phyloP scores from a whole-genome alignment of 129 eudicot species.

The Escallonia rubra region DNA sequence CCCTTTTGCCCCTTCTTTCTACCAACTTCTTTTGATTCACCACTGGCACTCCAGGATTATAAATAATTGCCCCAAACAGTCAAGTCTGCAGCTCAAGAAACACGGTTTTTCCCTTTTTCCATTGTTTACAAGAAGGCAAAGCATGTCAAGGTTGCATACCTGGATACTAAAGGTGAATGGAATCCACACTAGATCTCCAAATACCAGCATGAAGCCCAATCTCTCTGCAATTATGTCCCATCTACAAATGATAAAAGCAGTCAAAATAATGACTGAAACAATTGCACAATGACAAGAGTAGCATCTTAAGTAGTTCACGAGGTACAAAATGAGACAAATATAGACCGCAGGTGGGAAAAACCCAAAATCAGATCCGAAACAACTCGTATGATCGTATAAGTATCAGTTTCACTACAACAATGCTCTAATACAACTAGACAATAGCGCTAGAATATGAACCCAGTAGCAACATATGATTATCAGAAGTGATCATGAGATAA shows the following conservation, averaged over 20 bases:
- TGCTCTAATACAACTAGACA: neutral
- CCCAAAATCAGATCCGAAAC: neutral
- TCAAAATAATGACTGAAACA: neutral
- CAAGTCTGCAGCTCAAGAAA: no score
- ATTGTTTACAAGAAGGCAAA: no score
- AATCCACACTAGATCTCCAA: conserved; percentile 97
- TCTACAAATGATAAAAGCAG: conserved; percentile 32
- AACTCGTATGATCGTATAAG: neutral
- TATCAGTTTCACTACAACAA: neutral
- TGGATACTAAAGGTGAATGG: conserved; percentile 99
- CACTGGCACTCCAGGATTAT: no score
- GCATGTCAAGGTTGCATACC: conserved; percentile 33
- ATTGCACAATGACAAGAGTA: neutral
- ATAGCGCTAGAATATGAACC: neutral
- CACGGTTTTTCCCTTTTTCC: no score
- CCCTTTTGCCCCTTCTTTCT: neutral
- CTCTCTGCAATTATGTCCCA: conserved; percentile 99
- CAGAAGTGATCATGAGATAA: neutral
- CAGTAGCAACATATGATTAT: neutral
- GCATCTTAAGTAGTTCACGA: neutral
- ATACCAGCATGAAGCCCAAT: conserved; percentile 97
- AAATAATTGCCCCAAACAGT: no score
- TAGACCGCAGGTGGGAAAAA: neutral
- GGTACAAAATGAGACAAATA: neutral
- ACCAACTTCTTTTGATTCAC: neutral